A percentile compares a stretch with the other conserved stretches of the same genome.
Conservation (phyloP, 345 rosid species). For the thale cress (Arabidopsis thaliana) region DNA sequence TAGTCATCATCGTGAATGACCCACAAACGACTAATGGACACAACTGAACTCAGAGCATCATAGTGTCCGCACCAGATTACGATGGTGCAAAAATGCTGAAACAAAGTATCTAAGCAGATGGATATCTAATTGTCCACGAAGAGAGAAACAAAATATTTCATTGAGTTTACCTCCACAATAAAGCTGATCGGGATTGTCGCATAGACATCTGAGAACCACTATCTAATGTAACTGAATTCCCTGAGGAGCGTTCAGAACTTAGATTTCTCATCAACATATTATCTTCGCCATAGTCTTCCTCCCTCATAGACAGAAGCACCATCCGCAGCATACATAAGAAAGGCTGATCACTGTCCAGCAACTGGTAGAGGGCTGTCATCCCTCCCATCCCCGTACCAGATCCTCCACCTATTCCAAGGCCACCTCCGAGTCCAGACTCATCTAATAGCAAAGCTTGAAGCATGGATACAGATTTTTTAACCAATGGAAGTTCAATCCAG, state of each 20-base stretch:
- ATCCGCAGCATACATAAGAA: conserved; percentile 99
- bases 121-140: conserved; percentile 27
- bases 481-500: conserved; percentile 96
- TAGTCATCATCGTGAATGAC: conserved; percentile 23
- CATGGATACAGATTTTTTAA: conserved; percentile 94
- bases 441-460: conserved; percentile 95
- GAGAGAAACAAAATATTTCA: conserved; percentile 20
- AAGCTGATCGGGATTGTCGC: conserved; percentile 82
- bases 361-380: conserved; percentile 94
- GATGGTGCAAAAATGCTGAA: conserved; percentile 22
- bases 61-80: conserved; percentile 21
- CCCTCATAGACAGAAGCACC: conserved; percentile 98
- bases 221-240: conserved; percentile 53
- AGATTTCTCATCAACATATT: conserved; percentile 69
- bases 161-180: conserved; percentile 86
- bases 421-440: conserved; percentile 99
- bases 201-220: conserved; percentile 58
- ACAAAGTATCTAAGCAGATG: conserved; percentile 33
- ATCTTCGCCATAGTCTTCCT: conserved; percentile 85
- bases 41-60: conserved; percentile 29
- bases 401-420: conserved; percentile 99
- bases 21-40: conserved; percentile 15
- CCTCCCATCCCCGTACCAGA: conserved; percentile 99
- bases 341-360: conserved; percentile 98
- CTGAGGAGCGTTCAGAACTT: conserved; percentile 55